A percentile compares a stretch with the other conserved stretches of the same genome.
Evolutionary conservation across 2,329 filamentous ascomycete genomes (phyloP).

Genomic region (Rhinocladiella similis): DNA sequence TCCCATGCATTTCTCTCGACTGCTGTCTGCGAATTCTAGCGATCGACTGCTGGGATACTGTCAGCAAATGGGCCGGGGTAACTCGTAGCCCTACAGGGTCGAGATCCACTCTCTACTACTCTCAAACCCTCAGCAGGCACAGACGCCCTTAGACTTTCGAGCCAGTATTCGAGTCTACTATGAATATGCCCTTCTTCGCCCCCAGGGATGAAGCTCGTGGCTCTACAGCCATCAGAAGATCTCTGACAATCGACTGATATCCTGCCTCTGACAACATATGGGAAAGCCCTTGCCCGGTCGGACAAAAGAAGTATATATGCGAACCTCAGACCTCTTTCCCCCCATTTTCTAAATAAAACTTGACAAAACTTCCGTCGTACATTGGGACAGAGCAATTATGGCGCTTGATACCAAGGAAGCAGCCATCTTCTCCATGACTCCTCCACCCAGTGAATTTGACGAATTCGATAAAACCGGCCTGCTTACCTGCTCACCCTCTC

Average conservation of each 20-base stretch:
- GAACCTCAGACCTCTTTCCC: background rate
- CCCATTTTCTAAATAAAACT: background rate
- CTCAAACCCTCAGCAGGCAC: conserved; percentile 8
- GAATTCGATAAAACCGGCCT: conserved; percentile 27
- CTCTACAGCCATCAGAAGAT: conserved; percentile 10
- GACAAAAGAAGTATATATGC: conserved; percentile 14
- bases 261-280: background rate
- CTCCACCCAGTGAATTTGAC: conserved; percentile 29
- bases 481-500: conserved; percentile 25
- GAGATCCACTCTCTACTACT: conserved; percentile 2
- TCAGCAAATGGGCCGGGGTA: conserved; percentile 21
- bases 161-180: conserved; percentile 8
- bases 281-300: background rate
- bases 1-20: background rate
- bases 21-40: background rate
- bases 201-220: conserved; percentile 7
- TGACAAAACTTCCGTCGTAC: background rate
- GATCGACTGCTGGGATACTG: conserved; percentile 15
- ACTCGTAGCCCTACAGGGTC: conserved; percentile 22
- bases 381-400: conserved; percentile 10
- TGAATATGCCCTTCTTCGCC: conserved; percentile 25
- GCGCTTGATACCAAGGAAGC: conserved; percentile 21
- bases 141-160: background rate
- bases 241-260: conserved; percentile 7
- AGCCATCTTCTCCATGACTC: conserved; percentile 27